These are phyloP conservation scores for Hemileccinum impolitum DNA, from an alignment of 768 basidiomycete species.

Conservation along the genomic window DNA sequence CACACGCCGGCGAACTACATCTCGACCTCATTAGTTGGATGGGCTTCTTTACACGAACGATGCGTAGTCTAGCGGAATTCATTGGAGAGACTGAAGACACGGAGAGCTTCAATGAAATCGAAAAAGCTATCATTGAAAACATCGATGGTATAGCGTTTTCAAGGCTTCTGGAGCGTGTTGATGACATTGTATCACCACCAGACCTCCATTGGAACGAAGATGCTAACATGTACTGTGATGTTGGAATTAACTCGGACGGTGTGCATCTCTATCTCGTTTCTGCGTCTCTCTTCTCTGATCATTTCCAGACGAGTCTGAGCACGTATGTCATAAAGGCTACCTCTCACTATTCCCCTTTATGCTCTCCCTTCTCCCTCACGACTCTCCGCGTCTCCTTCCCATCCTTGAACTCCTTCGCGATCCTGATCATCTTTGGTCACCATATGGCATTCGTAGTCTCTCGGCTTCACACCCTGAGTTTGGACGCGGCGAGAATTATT, in stretches of 20 bases:
- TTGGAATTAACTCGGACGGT: constrained; percentile 83
- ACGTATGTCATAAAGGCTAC: constrained; percentile 90
- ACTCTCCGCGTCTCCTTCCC: constrained; percentile 77
- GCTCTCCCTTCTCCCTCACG: constrained; percentile 69
- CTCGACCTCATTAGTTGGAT: constrained; percentile 95
- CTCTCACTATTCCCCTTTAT: constrained; percentile 93
- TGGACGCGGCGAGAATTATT: constrained; percentile 93
- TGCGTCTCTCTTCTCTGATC: constrained; percentile 1
- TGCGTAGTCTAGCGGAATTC: constrained; percentile 86
- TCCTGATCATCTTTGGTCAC: constrained; percentile 88
- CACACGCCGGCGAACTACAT: constrained; percentile 90
- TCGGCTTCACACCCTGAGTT: constrained; percentile 88
- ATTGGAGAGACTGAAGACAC: constrained; percentile 84
- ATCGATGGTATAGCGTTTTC: constrained; percentile 62
- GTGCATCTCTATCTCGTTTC: constrained; percentile 7
- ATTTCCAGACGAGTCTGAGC: constrained; percentile 78
- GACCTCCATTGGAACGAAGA: constrained; percentile 94
- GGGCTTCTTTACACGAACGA: constrained; percentile 92
- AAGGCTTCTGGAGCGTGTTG: neutral
- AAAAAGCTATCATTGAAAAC: constrained; percentile 77
- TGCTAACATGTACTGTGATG: constrained; percentile 91
- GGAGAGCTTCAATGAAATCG: constrained; percentile 70
- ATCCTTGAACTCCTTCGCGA: constrained; percentile 78
- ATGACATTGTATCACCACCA: constrained; percentile 25
- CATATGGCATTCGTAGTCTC: constrained; percentile 84